Evolutionary conservation across 225 moss, liverwort and hornwort species (phyloP).

Genomic region (Pseudisothecium myosuroides): DNA sequence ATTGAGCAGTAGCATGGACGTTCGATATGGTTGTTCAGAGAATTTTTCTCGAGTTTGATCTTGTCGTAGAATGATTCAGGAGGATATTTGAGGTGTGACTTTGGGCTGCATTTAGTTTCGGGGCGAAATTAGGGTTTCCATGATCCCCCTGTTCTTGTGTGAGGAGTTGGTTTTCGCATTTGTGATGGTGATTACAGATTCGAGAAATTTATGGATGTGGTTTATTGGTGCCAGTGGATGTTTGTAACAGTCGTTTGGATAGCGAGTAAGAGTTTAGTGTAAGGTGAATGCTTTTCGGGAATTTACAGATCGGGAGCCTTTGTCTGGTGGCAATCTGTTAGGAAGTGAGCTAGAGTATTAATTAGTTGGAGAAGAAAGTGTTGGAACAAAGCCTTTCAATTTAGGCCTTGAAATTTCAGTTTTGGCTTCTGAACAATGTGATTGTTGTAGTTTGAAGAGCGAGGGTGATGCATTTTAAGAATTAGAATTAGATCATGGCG

Average conservation of each 20-base stretch:
- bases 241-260: background rate
- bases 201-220: background rate
- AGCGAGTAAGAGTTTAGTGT: background rate
- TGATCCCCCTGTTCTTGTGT: background rate
- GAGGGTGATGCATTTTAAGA: background rate
- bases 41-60: background rate
- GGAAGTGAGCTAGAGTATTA: background rate
- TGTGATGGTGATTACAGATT: background rate
- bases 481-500: background rate
- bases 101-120: background rate
- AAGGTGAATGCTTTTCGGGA: background rate
- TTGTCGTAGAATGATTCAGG: background rate
- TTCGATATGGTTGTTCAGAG: background rate
- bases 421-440: background rate
- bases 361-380: background rate
- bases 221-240: background rate
- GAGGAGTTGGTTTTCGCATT: background rate
- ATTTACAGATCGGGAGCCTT: background rate
- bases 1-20: background rate
- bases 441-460: background rate
- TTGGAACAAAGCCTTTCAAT: background rate
- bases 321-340: background rate
- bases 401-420: background rate
- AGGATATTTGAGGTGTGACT: background rate
- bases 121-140: background rate